Conservation (phyloP, 345 rosid genomes). For the Eucalyptus caleyi region DNA sequence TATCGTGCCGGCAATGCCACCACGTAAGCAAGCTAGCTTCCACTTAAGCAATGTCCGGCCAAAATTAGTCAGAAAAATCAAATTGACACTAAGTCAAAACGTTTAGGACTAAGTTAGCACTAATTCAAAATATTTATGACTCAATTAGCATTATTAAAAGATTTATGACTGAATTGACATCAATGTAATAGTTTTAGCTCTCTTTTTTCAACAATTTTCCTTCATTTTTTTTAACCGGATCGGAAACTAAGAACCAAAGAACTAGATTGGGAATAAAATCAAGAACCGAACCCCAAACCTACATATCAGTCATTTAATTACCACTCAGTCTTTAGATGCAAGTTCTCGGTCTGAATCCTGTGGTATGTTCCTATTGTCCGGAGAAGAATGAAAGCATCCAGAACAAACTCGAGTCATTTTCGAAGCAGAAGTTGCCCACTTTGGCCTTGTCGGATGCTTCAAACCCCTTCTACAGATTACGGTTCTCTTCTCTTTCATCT, state of each 20-base stretch:
- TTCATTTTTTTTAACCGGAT: too few relatives aligned
- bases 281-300: too few relatives aligned
- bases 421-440: slow-evolving; percentile 23
- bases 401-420: slow-evolving; percentile 19
- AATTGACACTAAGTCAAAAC: too few relatives aligned
- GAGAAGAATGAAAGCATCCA: slow-evolving; percentile 19
- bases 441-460: slow-evolving; percentile 19
- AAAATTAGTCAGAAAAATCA: too few relatives aligned
- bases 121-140: too few relatives aligned
- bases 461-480: slow-evolving; percentile 10
- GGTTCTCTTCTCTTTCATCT: slow-evolving; percentile 24
- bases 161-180: too few relatives aligned
- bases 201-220: too few relatives aligned
- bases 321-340: background rate
- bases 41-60: rapidly evolving
- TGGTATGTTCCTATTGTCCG: slow-evolving; percentile 7
- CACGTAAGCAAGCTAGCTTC: rapidly evolving
- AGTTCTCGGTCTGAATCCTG: background rate
- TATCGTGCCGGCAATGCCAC: rapidly evolving
- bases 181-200: rapidly evolving
- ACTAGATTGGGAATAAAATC: too few relatives aligned
- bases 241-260: too few relatives aligned
- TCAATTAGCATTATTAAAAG: too few relatives aligned
- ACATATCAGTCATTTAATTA: background rate
- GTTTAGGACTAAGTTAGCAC: too few relatives aligned